Evolutionary conservation across 2,329 filamentous ascomycete species (phyloP), one percentile per base, ranked within the genome.

Genomic region (Sordariomycetes sp.): DNA sequence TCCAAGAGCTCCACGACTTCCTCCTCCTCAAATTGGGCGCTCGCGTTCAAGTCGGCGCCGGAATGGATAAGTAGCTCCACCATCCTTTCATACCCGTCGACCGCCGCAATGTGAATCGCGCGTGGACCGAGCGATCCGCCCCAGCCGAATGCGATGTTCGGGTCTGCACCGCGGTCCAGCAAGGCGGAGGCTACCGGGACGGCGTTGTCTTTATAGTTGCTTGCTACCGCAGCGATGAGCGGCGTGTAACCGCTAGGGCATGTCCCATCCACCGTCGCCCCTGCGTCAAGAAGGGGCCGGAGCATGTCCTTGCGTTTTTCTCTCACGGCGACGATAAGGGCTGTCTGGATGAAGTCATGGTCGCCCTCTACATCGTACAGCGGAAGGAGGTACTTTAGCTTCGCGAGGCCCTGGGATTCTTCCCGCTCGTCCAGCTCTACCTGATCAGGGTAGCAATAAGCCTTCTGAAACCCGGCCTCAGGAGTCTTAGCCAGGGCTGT

Each of bases 81-180:
- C 22, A 74, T 64, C 0, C 71, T 66, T 11, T 64, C 63, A 46
- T 74, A 69, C 0, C 71, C 70, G 28, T 70, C 64, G 0, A 63
- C 60, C 0, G 72, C 70, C 1, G 72, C 73, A 1, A 68, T 66
- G 57, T 75, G 72, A 0, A 75, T 59, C 5, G 73, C 67, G 65
- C 68, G 74, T 8, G 72, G 71, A 2, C 70, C 63, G 1, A 64
- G 60, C 0, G n/a, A 24, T 7, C 11, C n/a, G 35, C 37, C 8
- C 16, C 40, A 1, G 7, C 28, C 14, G 10, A 7, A 25, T 2
- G 43, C 14, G 43, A 68, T 66, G 54, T 75, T 71, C 8, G 69
- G 60, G 53, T 71, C 60, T 0, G 72, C 72, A 2, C 68, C 67
- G 3, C 65, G 65, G 2, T 70, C 64, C 2, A 74, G 59, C 4